Evolutionary conservation across 495 filamentous ascomycete species (phyloP), one percentile per base, ranked within the genome.

Genomic region (Penicillium cosmopolitanum): DNA sequence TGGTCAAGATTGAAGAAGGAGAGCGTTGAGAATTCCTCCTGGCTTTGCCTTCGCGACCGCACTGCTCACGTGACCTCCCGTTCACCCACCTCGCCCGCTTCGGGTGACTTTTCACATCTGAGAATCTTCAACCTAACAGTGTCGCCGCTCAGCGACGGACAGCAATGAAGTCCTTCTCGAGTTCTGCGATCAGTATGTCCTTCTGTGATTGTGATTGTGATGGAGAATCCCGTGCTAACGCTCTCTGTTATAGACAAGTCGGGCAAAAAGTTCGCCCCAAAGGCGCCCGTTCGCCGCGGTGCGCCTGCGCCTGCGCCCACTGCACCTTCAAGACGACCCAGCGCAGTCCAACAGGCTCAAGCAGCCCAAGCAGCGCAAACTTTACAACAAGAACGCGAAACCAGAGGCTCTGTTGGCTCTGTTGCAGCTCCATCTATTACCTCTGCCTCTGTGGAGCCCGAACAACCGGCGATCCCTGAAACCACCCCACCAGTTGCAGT

Each of bases 161-260:
- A 68, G 61, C 63, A 54, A 84, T 85, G 80, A 79, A 80, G 58
- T 72, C 80, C 21, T 80, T 86, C 36, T 83, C 80, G 47, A 85
- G 82, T 65, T 85, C 84, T 58, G 78, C 76, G 19, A 84, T 86
- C 57, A 86, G 84, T 85, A 67, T 62, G 81, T 73, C 13, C 13
- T 58, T 34, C 11, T 44, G 16, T n/a, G 42, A 44, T 19, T 18
- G 28, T 31, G 28, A 31, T 18, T 16, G 42, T 44, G 12, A n/a
- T 16, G 16, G 42, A 44, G 15, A 8, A 18, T 46, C 2, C 16
- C 3, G 23, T 34, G 33, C 43, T 58, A 16, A 34, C 38, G 50
- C 18, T 34, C 50, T 54, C 42, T 44, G 48, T 19, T 61, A 7
- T 46, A 82, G 81, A 84, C 56, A 84, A 84, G 69, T 82, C 80